A percentile compares a stretch with the other conserved stretches of the same genome.
These are phyloP conservation scores for Fusarium continuum DNA, from an alignment of 2,329 filamentous ascomycete species.

Conservation along the genomic window DNA sequence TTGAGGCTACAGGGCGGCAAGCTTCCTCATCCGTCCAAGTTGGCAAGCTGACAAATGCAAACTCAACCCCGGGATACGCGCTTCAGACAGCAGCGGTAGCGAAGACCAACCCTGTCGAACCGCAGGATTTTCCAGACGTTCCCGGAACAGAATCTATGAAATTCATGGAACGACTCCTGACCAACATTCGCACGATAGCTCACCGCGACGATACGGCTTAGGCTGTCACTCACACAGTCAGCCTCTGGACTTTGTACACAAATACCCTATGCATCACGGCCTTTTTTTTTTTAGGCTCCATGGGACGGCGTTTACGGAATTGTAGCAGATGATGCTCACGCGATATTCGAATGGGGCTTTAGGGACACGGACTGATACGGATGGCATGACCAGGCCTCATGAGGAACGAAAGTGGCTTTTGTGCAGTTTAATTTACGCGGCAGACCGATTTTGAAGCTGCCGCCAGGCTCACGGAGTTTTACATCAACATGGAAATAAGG, in stretches of 20 bases:
- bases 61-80: neutral
- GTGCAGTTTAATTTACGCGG: conserved; percentile 17
- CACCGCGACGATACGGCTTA: conserved; percentile 22
- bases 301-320: conserved; percentile 26
- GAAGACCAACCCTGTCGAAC: neutral
- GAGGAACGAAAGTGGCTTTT: conserved; percentile 11
- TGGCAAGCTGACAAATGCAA: neutral
- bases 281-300: conserved; percentile 4
- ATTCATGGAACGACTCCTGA: conserved; percentile 63
- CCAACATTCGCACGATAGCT: conserved; percentile 57
- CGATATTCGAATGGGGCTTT: conserved; percentile 2
- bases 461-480: neutral
- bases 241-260: neutral
- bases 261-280: conserved; percentile 13
- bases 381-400: conserved; percentile 6
- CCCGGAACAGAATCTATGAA: conserved; percentile 57
- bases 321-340: conserved; percentile 1
- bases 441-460: neutral
- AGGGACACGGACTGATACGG: conserved; percentile 5
- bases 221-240: neutral
- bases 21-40: neutral
- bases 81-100: neutral
- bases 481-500: neutral
- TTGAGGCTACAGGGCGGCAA: neutral
- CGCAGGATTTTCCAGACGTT: conserved; percentile 54